phyloP scores from a whole-genome alignment of 495 filamentous ascomycete genomes.

The Ramalina intermedia region DNA sequence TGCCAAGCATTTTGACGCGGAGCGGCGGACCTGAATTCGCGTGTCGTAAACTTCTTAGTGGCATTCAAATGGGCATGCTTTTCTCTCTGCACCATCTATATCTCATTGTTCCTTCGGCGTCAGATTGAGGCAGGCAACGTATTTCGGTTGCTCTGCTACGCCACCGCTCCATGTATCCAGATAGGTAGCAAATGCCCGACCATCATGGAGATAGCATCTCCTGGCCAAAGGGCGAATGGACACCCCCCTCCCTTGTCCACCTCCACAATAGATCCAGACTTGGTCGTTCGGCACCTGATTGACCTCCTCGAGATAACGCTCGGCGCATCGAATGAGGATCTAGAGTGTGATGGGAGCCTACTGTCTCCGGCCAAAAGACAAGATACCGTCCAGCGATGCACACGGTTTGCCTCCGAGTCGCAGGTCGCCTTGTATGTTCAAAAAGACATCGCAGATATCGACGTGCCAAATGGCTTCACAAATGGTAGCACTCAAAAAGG shows the following conservation, averaged over 20 bases:
- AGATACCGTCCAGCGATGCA: conserved; percentile 77
- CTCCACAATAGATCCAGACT: conserved; percentile 38
- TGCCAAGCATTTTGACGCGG: not conserved
- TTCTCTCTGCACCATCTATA: not conserved
- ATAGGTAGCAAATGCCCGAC: conserved; percentile 9
- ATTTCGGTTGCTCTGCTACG: conserved; percentile 1
- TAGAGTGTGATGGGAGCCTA: conserved; percentile 67
- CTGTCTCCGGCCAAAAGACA: conserved; percentile 52
- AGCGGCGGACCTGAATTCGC: not conserved
- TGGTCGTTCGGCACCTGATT: conserved; percentile 64
- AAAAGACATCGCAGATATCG: conserved; percentile 55
- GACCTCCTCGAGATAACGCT: conserved; percentile 71
- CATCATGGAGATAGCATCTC: conserved; percentile 38
- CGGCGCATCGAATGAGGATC: conserved; percentile 65
- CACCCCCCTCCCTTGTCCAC: conserved; percentile 25
- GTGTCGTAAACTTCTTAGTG: not conserved
- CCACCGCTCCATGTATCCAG: conserved; percentile 5
- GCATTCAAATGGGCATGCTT: not conserved
- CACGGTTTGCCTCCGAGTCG: conserved; percentile 74
- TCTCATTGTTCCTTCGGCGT: not conserved
- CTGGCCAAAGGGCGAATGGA: conserved; percentile 34
- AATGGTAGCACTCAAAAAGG: conserved; percentile 28
- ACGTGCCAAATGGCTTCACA: conserved; percentile 33
- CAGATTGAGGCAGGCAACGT: not conserved
- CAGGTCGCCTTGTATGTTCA: conserved; percentile 81